These are phyloP conservation scores for Krasilnikovozyma curviuscula DNA, from an alignment of 768 basidiomycete genomes.

Conservation along the genomic window DNA sequence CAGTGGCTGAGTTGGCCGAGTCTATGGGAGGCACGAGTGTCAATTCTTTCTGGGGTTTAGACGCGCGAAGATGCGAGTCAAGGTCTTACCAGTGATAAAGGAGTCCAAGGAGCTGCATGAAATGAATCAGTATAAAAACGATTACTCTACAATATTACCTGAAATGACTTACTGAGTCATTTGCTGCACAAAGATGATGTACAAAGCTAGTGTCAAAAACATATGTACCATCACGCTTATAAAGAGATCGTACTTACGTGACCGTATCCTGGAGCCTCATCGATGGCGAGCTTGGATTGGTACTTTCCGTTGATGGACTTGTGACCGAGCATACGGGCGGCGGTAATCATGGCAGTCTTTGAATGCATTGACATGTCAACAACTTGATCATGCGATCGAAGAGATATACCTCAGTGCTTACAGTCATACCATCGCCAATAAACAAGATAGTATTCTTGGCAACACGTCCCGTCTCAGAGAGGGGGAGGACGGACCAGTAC, in stretches of 20 bases:
- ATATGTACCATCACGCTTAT: background rate
- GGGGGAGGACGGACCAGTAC: constrained; percentile 22
- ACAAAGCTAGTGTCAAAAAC: background rate
- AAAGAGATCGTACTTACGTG: constrained; percentile 4
- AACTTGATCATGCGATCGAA: constrained; percentile 16
- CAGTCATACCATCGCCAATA: constrained; percentile 21
- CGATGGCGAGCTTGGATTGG: constrained; percentile 19
- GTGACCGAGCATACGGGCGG: constrained; percentile 28
- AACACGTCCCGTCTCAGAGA: constrained; percentile 15
- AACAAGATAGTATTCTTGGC: constrained; percentile 29
- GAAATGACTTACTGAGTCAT: constrained; percentile 25
- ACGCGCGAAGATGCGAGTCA: too few species aligned
- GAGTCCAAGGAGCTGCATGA: constrained; percentile 18
- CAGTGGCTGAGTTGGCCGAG: constrained; percentile 29
- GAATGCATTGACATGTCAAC: too few species aligned
- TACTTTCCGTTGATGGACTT: constrained; percentile 29
- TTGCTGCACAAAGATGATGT: constrained; percentile 20
- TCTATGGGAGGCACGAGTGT: too few species aligned
- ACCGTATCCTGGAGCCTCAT: constrained; percentile 11
- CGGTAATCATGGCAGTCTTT: constrained; percentile 24
- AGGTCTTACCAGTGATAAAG: constrained; percentile 27
- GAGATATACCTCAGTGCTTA: background rate
- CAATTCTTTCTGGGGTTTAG: too few species aligned
- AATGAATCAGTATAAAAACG: too few species aligned
- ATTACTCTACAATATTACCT: too few species aligned